These are phyloP conservation scores for Ilex paraguariensis DNA, from an alignment of 305 asterid genomes.

Conservation along the genomic window DNA sequence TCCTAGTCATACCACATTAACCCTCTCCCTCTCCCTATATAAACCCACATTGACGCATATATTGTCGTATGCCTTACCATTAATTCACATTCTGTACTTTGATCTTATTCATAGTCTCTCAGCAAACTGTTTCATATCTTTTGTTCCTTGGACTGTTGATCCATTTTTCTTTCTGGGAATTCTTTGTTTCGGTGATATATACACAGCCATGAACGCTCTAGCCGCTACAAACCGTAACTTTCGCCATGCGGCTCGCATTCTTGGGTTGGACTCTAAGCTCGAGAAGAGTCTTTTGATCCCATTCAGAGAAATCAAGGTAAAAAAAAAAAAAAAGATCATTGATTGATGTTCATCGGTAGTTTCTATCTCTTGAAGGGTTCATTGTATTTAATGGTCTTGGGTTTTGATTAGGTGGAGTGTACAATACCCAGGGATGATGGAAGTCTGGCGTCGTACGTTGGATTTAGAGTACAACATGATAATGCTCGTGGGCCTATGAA, in stretches of 20 bases:
- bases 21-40: neutral
- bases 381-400: neutral
- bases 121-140: neutral
- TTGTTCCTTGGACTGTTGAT: neutral
- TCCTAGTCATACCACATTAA: neutral
- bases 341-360: too few relatives aligned
- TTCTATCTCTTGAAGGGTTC: too few relatives aligned
- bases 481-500: slow-evolving; percentile 98
- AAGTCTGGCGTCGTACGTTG: slow-evolving; percentile 69
- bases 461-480: slow-evolving; percentile 95
- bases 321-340: too few relatives aligned
- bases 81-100: neutral
- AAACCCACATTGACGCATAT: too few relatives aligned
- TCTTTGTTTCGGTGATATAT: neutral
- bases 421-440: slow-evolving; percentile 95
- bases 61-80: neutral
- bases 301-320: slow-evolving; percentile 88
- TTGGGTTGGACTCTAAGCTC: slow-evolving; percentile 75
- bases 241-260: slow-evolving; percentile 27
- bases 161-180: neutral
- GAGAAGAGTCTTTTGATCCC: slow-evolving; percentile 92
- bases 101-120: neutral
- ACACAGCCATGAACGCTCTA: slow-evolving; percentile 67
- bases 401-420: slow-evolving; percentile 78
- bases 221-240: slow-evolving; percentile 89